A percentile compares a stretch with the other conserved stretches of the same genome.
These are phyloP conservation scores for Penicillium sp. DNA, from an alignment of 2,329 filamentous ascomycete species.

Conservation along the genomic window DNA sequence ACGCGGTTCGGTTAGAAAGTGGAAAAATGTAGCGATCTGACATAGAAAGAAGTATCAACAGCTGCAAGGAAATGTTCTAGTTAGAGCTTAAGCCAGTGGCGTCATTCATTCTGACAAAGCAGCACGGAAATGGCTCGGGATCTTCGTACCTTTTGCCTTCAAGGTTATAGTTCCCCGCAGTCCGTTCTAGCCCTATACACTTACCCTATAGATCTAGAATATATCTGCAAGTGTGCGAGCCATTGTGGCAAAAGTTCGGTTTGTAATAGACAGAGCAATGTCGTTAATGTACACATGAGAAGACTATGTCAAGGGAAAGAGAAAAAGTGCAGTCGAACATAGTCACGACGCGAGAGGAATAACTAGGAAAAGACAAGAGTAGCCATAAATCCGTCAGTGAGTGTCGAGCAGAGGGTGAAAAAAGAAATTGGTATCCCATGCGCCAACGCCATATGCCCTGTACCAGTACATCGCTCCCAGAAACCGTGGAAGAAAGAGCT, in stretches of 20 bases:
- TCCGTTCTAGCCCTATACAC: not conserved
- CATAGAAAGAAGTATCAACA: not conserved
- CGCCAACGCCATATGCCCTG: slow-evolving; percentile 24
- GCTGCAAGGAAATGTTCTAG: not conserved
- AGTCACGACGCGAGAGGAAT: slow-evolving; percentile 14
- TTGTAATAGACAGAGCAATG: slow-evolving; percentile 7
- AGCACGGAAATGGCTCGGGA: not conserved
- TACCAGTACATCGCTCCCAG: slow-evolving; percentile 16
- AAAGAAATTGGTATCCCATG: slow-evolving; percentile 30
- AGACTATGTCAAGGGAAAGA: slow-evolving; percentile 23
- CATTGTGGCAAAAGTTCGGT: not conserved
- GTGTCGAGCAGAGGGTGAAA: slow-evolving; percentile 7
- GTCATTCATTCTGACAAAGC: slow-evolving; percentile 16
- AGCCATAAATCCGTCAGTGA: slow-evolving; percentile 13
- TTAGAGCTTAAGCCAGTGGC: slow-evolving; percentile 1
- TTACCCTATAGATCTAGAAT: not conserved
- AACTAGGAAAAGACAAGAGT: slow-evolving; percentile 4
- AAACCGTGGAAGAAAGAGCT: not conserved
- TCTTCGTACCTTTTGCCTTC: not conserved
- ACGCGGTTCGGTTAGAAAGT: not conserved
- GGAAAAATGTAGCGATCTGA: not conserved
- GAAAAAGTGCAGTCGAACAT: slow-evolving; percentile 3
- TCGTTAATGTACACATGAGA: slow-evolving; percentile 29
- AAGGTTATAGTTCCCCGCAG: not conserved
- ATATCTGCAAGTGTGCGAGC: not conserved